Percentiles rank a stretch among this genome's conserved stretches.
phyloP scores from a whole-genome alignment of 176 grass and related monocot species.

The Lolium multiflorum region DNA sequence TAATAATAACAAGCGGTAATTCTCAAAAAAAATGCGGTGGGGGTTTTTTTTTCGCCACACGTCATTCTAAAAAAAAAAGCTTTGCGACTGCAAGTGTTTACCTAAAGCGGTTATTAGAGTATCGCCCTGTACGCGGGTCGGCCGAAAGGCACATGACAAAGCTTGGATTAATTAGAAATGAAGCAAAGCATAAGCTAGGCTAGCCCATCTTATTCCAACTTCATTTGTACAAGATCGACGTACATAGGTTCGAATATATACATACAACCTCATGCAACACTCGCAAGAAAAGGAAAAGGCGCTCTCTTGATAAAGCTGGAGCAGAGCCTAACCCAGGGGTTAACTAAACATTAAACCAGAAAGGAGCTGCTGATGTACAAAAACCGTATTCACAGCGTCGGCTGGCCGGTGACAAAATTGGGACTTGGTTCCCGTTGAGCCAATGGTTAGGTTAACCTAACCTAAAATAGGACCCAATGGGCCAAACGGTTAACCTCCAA shows the following conservation, averaged over 20 bases:
- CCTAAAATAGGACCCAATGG: too few relatives aligned
- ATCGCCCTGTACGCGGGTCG: not conserved
- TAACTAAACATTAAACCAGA: not conserved
- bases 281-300: not conserved
- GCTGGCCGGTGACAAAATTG: not conserved
- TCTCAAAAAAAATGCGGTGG: too few relatives aligned
- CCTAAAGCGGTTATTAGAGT: not conserved
- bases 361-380: not conserved
- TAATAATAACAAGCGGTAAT: too few relatives aligned
- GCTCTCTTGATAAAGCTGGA: constrained; percentile 20
- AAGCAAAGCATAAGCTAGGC: constrained; percentile 8
- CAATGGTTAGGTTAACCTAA: too few relatives aligned
- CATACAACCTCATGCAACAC: constrained; percentile 3
- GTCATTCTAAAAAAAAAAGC: too few relatives aligned
- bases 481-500: too few relatives aligned
- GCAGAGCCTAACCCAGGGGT: not conserved
- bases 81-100: too few relatives aligned
- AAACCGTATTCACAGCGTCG: not conserved
- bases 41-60: too few relatives aligned
- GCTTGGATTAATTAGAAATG: not conserved
- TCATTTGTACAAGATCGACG: constrained; percentile 43
- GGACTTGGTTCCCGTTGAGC: too few relatives aligned
- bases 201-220: constrained; percentile 20
- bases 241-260: constrained; percentile 34
- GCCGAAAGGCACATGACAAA: not conserved